phyloP scores from a whole-genome alignment of 83 land plant species.

The Picea abies region DNA sequence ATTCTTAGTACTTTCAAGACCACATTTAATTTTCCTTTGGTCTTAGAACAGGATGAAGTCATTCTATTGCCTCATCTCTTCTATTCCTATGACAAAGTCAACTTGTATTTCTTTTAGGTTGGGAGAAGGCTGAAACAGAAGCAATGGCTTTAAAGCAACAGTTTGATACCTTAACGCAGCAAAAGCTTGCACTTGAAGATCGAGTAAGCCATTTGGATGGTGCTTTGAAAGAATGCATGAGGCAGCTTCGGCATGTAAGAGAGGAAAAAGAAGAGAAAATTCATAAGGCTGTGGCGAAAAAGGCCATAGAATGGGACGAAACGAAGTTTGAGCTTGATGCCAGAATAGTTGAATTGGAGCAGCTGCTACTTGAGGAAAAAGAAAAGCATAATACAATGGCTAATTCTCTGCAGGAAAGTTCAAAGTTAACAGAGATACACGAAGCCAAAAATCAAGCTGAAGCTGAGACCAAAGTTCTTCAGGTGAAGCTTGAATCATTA shows the following conservation, averaged over 20 bases:
- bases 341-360: slow-evolving; percentile 42
- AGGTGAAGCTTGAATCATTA: slow-evolving; percentile 30
- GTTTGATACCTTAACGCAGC: slow-evolving; percentile 59
- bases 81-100: neutral
- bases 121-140: slow-evolving; percentile 94
- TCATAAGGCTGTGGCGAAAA: slow-evolving; percentile 37
- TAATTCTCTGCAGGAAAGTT: slow-evolving; percentile 21
- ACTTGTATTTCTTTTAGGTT: slow-evolving; percentile 49
- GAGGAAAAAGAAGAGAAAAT: slow-evolving; percentile 57
- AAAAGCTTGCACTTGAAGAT: slow-evolving; percentile 68
- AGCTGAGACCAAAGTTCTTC: slow-evolving; percentile 20
- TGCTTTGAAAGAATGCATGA: slow-evolving; percentile 63
- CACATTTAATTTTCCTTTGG: neutral
- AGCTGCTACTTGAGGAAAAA: slow-evolving; percentile 36
- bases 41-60: neutral
- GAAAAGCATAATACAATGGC: slow-evolving; percentile 17
- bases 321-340: slow-evolving; percentile 46
- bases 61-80: neutral
- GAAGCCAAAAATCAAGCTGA: slow-evolving; percentile 25
- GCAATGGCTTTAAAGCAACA: slow-evolving; percentile 53
- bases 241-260: slow-evolving; percentile 41
- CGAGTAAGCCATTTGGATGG: slow-evolving; percentile 55
- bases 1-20: neutral
- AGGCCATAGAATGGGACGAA: slow-evolving; percentile 49
- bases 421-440: slow-evolving; percentile 14